Conservation (phyloP, 2,329 filamentous ascomycete species). For the Colletotrichum truncatum region DNA sequence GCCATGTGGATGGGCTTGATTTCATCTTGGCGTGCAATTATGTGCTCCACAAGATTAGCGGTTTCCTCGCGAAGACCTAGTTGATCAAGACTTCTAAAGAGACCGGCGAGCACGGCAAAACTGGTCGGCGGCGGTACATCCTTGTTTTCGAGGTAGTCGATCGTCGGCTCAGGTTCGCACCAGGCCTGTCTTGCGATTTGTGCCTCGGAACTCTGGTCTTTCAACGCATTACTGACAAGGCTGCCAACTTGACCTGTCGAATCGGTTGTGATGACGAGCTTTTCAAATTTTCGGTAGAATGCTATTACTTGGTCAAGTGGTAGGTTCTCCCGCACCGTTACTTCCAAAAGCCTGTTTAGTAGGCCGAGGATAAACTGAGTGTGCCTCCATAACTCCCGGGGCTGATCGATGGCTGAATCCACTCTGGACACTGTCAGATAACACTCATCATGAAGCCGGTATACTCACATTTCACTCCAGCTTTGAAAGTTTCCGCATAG, state of each 20-base stretch:
- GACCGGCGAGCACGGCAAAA: conserved; percentile 7
- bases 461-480: conserved; percentile 8
- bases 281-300: background rate
- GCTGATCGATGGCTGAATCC: background rate
- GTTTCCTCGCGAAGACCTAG: conserved; percentile 12
- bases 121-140: background rate
- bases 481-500: conserved; percentile 1
- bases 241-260: background rate
- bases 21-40: background rate
- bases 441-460: background rate
- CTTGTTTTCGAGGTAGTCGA: background rate
- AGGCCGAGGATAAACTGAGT: conserved; percentile 13
- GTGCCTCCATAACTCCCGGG: background rate
- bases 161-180: background rate
- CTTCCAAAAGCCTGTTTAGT: conserved; percentile 19
- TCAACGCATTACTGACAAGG: conserved; percentile 2
- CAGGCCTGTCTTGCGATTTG: conserved; percentile 13
- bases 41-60: background rate
- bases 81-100: conserved; percentile 19
- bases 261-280: background rate
- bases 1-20: conserved; percentile 22
- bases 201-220: conserved; percentile 14
- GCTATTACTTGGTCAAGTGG: conserved; percentile 4
- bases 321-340: background rate
- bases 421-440: conserved; percentile 1